Conservation (phyloP, 1,284 basidiomycete genomes). For the Moesziomyces sp. region DNA sequence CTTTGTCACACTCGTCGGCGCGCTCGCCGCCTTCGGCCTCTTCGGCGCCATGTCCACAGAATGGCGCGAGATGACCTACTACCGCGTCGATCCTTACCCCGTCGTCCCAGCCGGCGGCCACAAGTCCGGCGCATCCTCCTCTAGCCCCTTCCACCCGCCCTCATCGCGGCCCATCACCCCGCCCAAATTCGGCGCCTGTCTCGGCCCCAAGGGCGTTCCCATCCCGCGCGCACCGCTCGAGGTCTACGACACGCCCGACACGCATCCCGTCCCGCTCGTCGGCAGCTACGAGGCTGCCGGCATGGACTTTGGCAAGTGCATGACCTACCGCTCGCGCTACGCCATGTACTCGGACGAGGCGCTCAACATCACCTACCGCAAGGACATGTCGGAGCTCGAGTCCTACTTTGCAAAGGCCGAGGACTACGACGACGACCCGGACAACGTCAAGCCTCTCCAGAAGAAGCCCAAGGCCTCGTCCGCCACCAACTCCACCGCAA, state of each 20-base stretch:
- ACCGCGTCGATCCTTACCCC: conserved; percentile 64
- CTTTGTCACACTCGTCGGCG: conserved; percentile 55
- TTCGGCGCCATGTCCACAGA: conserved; percentile 66
- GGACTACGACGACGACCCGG: conserved; percentile 65
- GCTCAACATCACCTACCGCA: conserved; percentile 66
- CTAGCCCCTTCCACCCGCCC: conserved; percentile 42
- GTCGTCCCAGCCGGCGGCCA: conserved; percentile 42
- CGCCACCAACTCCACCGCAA: conserved; percentile 11
- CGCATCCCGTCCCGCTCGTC: conserved; percentile 64
- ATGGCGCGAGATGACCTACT: conserved; percentile 67
- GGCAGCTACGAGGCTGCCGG: conserved; percentile 62
- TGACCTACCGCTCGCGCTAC: conserved; percentile 64
- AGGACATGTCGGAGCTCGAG: conserved; percentile 57
- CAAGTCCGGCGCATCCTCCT: conserved; percentile 16
- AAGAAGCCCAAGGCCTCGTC: conserved; percentile 14
- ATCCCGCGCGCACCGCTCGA: conserved; percentile 58
- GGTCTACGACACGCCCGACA: conserved; percentile 61
- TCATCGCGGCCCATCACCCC: conserved; percentile 53
- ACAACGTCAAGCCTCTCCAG: conserved; percentile 60
- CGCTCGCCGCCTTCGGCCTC: conserved; percentile 55
- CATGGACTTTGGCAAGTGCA: conserved; percentile 63
- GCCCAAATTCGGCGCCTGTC: conserved; percentile 57
- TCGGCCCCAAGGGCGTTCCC: conserved; percentile 54
- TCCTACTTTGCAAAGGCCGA: conserved; percentile 39
- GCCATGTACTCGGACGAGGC: conserved; percentile 67